Base-by-base conservation (phyloP, 192 early-diverging fungal species). In the Coemansia umbellata region DNA sequence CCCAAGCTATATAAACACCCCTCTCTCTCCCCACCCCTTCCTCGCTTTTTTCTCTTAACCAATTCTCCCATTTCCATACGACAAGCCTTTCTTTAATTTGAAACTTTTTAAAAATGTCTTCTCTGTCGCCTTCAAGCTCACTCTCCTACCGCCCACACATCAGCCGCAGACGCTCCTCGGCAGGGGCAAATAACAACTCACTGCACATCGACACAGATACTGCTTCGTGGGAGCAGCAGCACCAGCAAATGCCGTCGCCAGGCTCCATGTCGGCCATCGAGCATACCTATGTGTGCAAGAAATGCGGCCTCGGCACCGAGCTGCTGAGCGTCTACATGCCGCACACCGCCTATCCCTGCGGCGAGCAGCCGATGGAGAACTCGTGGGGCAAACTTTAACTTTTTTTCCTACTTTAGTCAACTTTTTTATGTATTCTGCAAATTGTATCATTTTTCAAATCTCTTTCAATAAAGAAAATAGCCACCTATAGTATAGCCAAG, bases 251-350 rank as follows among this genome's bases (percentile, higher is more conserved):
- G 33, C 11, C 23, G 0, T 21, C 23, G n/a, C 14, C 47, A 22
- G 37, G 48, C 11, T 37, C 36, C 1, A n/a, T 23, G 19, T 19
- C 30, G 8, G 71, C 60, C 9, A 45, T 74, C 28, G 37, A 37
- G 9, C 67, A 74, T 55, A 65, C 63, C 0, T 74, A 67, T 23
- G 60, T 53, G 1, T 74, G 71, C 63, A n/a, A 55, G 5, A 62
- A 59, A 26, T 74, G 71, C 52, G 71, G 71, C 4, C 67, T 74
- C 30, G 71, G 71, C 35, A 74, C 71, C 2, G 57, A 74, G 44
- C 45, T 74, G 37, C 64, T 74, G 6, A 59, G 63, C 58, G 41
- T 51, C 14, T 74, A 59, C 55, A 74, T 74, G 71, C 71, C 71
- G 5, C 71, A 74, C 26, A 40, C 47, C 0, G 61, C 71, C 2